Evolutionary conservation across 2,329 filamentous ascomycete genomes (phyloP).

Genomic region (Septoria petroselini): DNA sequence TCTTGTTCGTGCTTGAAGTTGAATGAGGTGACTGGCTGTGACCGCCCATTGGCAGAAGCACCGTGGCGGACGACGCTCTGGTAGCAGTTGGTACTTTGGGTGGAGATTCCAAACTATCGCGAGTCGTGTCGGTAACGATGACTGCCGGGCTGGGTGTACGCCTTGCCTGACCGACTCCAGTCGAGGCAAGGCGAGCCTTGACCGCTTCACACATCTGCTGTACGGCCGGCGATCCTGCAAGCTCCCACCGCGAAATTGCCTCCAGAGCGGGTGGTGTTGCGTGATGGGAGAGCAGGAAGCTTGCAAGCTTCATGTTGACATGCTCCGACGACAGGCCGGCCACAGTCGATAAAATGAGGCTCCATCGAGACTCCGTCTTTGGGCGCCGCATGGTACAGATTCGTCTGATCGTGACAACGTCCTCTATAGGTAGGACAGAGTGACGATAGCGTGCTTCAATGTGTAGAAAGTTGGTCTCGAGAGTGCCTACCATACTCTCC

Average conservation of each 20-base stretch:
- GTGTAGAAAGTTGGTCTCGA: conserved; percentile 34
- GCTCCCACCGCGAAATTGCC: conserved; percentile 28
- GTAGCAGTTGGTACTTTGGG: conserved; percentile 4
- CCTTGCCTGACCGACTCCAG: background rate
- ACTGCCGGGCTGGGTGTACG: conserved; percentile 10
- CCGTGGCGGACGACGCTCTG: conserved; percentile 1
- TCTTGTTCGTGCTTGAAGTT: conserved; percentile 16
- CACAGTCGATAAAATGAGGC: conserved; percentile 20
- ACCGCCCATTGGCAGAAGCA: background rate
- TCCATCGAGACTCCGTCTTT: conserved; percentile 37
- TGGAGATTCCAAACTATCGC: background rate
- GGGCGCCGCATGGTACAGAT: conserved; percentile 34
- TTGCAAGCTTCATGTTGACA: conserved; percentile 21
- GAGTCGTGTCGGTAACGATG: conserved; percentile 18
- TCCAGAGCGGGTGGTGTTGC: conserved; percentile 25
- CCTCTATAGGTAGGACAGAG: conserved; percentile 35
- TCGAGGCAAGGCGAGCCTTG: conserved; percentile 2
- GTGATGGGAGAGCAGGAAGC: conserved; percentile 28
- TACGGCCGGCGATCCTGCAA: conserved; percentile 13
- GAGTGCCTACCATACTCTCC: conserved; percentile 36
- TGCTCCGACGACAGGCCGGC: conserved; percentile 15
- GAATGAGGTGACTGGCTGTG: conserved; percentile 11
- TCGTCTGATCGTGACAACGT: conserved; percentile 33
- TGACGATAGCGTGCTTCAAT: conserved; percentile 39
- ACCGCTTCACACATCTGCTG: conserved; percentile 19